phyloP scores from a whole-genome alignment of 2,329 filamentous ascomycete species.

The Paecilomyces formosus region DNA sequence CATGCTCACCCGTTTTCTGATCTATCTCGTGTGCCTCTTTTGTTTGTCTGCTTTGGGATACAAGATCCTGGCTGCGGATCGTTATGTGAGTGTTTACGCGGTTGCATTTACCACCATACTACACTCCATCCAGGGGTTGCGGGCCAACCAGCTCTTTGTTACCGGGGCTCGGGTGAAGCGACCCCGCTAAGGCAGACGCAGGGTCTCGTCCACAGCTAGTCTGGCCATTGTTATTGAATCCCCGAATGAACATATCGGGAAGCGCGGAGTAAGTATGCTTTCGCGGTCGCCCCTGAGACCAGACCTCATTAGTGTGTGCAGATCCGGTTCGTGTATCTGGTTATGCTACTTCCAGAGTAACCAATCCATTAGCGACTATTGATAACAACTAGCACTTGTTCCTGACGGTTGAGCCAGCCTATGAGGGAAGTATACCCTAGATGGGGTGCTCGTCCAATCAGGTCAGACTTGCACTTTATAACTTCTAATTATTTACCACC shows the following conservation, averaged over 20 bases:
- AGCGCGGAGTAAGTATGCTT: neutral
- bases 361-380: neutral
- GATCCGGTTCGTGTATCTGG: neutral
- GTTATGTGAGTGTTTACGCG: neutral
- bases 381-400: neutral
- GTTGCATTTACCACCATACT: neutral
- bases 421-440: neutral
- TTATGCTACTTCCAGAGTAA: neutral
- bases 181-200: neutral
- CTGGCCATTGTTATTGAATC: neutral
- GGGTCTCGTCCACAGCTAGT: neutral
- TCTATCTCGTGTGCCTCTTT: neutral
- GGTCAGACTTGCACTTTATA: neutral
- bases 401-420: neutral
- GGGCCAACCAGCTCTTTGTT: neutral
- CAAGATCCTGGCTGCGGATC: neutral
- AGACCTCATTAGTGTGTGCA: neutral
- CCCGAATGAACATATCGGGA: neutral
- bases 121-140: neutral
- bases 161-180: neutral
- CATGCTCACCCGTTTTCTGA: neutral
- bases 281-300: neutral
- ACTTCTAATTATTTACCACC: neutral
- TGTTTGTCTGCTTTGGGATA: neutral
- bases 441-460: neutral